phyloP scores from a whole-genome alignment of 805 yeast species.

The Jamesozyma spencerorum region DNA sequence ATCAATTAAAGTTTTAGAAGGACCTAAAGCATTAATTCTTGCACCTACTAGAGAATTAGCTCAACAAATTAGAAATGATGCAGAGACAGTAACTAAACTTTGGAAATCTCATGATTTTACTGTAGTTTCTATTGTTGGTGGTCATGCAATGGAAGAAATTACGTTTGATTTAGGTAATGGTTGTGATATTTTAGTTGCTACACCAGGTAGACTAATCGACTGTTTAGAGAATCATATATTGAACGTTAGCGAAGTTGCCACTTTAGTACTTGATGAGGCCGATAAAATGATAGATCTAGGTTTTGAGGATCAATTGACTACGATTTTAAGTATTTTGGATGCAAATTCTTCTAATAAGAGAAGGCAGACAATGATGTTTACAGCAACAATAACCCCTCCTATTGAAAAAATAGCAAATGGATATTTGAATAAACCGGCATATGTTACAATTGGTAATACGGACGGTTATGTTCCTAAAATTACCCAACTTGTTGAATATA shows the following conservation, averaged over 20 bases:
- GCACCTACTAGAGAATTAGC: slow-evolving; percentile 96
- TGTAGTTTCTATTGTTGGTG: slow-evolving; percentile 69
- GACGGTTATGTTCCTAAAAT: slow-evolving; percentile 51
- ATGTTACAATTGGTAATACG: slow-evolving; percentile 56
- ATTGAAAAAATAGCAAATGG: slow-evolving; percentile 58
- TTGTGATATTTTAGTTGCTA: slow-evolving; percentile 77
- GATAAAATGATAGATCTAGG: slow-evolving; percentile 95
- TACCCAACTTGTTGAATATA: slow-evolving; percentile 55
- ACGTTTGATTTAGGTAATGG: slow-evolving; percentile 47
- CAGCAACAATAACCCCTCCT: slow-evolving; percentile 81
- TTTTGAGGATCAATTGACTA: slow-evolving; percentile 69
- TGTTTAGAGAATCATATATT: slow-evolving; percentile 61
- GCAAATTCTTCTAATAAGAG: slow-evolving; percentile 28
- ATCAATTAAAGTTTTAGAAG: slow-evolving; percentile 40
- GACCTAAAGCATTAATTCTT: slow-evolving; percentile 65
- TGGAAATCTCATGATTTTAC: slow-evolving; percentile 29
- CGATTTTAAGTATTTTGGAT: slow-evolving; percentile 38
- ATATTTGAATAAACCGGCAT: slow-evolving; percentile 54
- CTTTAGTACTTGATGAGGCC: slow-evolving; percentile 83
- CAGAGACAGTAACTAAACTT: slow-evolving; percentile 39
- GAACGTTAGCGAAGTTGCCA: slow-evolving; percentile 50
- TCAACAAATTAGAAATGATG: slow-evolving; percentile 67
- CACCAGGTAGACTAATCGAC: slow-evolving; percentile 88
- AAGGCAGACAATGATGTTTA: slow-evolving; percentile 73
- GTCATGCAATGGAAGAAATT: slow-evolving; percentile 75